These are phyloP conservation scores for Apiospora pterosperma DNA, from an alignment of 2,329 filamentous ascomycete species.

Conservation along the genomic window DNA sequence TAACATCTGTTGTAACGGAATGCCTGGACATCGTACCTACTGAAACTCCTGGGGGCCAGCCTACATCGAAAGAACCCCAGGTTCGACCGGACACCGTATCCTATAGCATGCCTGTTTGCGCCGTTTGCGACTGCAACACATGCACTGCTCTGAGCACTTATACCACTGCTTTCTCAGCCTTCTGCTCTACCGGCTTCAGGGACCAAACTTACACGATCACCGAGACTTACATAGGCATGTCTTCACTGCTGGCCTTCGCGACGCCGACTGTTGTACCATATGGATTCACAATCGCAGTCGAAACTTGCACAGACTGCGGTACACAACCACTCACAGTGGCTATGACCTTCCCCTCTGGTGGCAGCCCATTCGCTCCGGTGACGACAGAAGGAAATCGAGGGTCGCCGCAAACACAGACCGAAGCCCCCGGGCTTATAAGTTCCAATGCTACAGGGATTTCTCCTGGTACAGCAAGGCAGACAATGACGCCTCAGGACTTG, in stretches of 20 bases:
- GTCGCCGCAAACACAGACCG: not conserved
- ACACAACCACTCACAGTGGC: not conserved
- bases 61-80: not conserved
- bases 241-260: slow-evolving; percentile 15
- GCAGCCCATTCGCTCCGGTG: not conserved
- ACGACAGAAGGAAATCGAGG: not conserved
- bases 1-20: slow-evolving; percentile 12
- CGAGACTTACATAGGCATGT: slow-evolving; percentile 19
- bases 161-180: slow-evolving; percentile 12
- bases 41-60: not conserved
- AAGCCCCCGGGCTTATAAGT: not conserved
- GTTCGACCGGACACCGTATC: not conserved
- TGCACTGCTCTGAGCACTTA: slow-evolving; percentile 17
- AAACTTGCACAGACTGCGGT: slow-evolving; percentile 5
- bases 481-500: not conserved
- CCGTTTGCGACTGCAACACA: slow-evolving; percentile 12
- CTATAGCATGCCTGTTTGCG: slow-evolving; percentile 16
- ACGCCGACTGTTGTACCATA: slow-evolving; percentile 14
- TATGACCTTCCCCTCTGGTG: not conserved
- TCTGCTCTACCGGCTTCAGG: slow-evolving; percentile 9
- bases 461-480: not conserved
- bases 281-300: slow-evolving; percentile 16
- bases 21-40: slow-evolving; percentile 6
- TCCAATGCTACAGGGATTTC: not conserved
- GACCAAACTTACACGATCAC: slow-evolving; percentile 15